Conservation (phyloP, 805 yeast genomes). For the Geotrichum ghanense region DNA sequence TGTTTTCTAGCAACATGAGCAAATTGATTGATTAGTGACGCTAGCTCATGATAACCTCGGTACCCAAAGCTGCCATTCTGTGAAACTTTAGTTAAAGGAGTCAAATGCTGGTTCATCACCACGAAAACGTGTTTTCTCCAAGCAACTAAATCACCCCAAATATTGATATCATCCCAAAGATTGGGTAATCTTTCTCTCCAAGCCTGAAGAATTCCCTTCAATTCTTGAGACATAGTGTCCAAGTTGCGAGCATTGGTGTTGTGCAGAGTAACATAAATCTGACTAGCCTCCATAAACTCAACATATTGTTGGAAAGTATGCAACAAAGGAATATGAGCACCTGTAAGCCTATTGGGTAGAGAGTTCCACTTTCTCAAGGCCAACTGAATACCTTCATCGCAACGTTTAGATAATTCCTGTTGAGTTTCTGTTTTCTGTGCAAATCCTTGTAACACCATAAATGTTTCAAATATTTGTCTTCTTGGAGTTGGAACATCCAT, state of each 20-base stretch:
- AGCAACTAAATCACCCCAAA: slow-evolving; percentile 95
- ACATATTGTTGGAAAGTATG: slow-evolving; percentile 97
- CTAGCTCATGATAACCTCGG: slow-evolving; percentile 96
- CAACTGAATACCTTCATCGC: slow-evolving; percentile 94
- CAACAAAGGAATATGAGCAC: slow-evolving; percentile 78
- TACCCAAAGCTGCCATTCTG: slow-evolving; percentile 74
- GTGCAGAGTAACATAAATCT: slow-evolving; percentile 76
- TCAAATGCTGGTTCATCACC: slow-evolving; percentile 85
- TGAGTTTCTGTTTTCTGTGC: slow-evolving; percentile 83
- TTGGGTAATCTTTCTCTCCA: slow-evolving; percentile 98
- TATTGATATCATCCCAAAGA: slow-evolving; percentile 92
- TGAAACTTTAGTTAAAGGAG: slow-evolving; percentile 61
- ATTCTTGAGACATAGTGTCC: slow-evolving; percentile 86
- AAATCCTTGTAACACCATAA: slow-evolving; percentile 82
- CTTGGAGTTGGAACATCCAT: slow-evolving; percentile 99
- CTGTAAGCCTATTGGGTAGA: slow-evolving; percentile 58
- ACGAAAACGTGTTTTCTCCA: slow-evolving; percentile 99
- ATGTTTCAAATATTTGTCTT: slow-evolving; percentile 90
- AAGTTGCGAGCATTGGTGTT: slow-evolving; percentile 87
- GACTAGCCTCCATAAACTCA: slow-evolving; percentile 95
- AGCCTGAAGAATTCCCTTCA: slow-evolving; percentile 87
- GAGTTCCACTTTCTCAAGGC: slow-evolving; percentile 90
- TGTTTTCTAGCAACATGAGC: slow-evolving; percentile 98
- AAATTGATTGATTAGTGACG: slow-evolving; percentile 96
- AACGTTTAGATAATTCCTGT: slow-evolving; percentile 70